Conservation (phyloP, 2,329 filamentous ascomycete species). For the Clonostachys solani region DNA sequence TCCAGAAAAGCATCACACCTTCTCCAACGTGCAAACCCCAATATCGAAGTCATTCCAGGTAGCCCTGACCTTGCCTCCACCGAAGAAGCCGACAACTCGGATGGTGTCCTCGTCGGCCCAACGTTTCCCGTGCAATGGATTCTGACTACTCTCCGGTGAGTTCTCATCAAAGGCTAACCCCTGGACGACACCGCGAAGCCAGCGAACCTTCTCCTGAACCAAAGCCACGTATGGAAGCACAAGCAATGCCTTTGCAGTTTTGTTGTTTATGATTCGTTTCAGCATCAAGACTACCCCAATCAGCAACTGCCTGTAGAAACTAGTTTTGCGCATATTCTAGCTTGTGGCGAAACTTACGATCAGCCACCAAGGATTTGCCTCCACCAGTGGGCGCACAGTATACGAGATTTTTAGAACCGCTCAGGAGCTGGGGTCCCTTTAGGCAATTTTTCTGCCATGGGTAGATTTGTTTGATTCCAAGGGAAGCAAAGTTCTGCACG, state of each 20-base stretch:
- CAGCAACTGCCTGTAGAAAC: neutral
- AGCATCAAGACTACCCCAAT: conserved; percentile 49
- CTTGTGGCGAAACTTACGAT: conserved; percentile 27
- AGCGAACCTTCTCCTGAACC: conserved; percentile 75
- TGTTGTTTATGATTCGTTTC: conserved; percentile 62
- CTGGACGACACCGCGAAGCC: conserved; percentile 64
- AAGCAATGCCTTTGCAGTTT: conserved; percentile 63
- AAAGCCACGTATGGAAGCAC: conserved; percentile 75
- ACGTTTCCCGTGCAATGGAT: conserved; percentile 40
- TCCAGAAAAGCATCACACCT: conserved; percentile 29
- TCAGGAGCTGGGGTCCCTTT: conserved; percentile 60
- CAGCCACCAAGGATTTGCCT: conserved; percentile 72
- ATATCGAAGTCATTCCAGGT: conserved; percentile 75
- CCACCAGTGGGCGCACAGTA: conserved; percentile 77
- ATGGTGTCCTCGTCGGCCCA: conserved; percentile 54
- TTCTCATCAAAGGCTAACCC: conserved; percentile 40
- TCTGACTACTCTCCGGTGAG: neutral
- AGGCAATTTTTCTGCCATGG: conserved; percentile 77
- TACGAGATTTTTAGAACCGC: conserved; percentile 66
- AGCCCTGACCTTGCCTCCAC: conserved; percentile 62
- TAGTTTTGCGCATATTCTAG: neutral
- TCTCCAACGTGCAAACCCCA: conserved; percentile 76
- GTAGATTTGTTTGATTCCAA: conserved; percentile 72
- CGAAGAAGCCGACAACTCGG: conserved; percentile 69
- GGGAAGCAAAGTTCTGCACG: conserved; percentile 57